Conservation (phyloP, 139 green algal genomes). For the Nannochloris sp. region DNA sequence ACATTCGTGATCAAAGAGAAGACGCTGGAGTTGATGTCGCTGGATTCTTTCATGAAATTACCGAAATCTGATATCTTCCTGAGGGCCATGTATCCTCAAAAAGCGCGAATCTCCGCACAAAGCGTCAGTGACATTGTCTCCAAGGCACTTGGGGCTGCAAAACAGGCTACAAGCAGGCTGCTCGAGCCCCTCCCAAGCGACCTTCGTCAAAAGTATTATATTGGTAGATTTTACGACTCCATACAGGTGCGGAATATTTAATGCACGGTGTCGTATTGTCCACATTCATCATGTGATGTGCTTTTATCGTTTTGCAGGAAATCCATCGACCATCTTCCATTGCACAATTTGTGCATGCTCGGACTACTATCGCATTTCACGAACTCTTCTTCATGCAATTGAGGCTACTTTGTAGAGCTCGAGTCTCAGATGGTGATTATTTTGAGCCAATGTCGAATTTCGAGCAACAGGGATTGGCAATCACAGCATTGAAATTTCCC, state of each 20-base stretch:
- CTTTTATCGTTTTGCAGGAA: slow-evolving; percentile 5
- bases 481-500: slow-evolving; percentile 27
- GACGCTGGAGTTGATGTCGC: not conserved
- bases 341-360: slow-evolving; percentile 20
- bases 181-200: too few relatives aligned
- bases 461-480: slow-evolving; percentile 19
- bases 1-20: not conserved
- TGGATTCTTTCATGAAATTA: too few relatives aligned
- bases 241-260: too few relatives aligned
- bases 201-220: too few relatives aligned
- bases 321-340: slow-evolving; percentile 42
- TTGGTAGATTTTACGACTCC: too few relatives aligned
- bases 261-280: too few relatives aligned
- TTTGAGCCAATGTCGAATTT: slow-evolving; percentile 10
- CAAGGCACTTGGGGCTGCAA: too few relatives aligned
- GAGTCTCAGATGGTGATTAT: slow-evolving; percentile 1
- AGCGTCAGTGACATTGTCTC: not conserved
- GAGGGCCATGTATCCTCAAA: slow-evolving; percentile 12
- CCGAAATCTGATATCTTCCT: not conserved
- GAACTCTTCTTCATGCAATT: slow-evolving; percentile 82
- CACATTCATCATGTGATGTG: too few relatives aligned
- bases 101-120: not conserved
- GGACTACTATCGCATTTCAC: slow-evolving; percentile 65
- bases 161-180: too few relatives aligned
- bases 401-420: slow-evolving; percentile 39